A percentile compares a stretch with the other conserved stretches of the same genome.
phyloP scores from a whole-genome alignment of 2,329 filamentous ascomycete species.

The Thelonectria olida region DNA sequence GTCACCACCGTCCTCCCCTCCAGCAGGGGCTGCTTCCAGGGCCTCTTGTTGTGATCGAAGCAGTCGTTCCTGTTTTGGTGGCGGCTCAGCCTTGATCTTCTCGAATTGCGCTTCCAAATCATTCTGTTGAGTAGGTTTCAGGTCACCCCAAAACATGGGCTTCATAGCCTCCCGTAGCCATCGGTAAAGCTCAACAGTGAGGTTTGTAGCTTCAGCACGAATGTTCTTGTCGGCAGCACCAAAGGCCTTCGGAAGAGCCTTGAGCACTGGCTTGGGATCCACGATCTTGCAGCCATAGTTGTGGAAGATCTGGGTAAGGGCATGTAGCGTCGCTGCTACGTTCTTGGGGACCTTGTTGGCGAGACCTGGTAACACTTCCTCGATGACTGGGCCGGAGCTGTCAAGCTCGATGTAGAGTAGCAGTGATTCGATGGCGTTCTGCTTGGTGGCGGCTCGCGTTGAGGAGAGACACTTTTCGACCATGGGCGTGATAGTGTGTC shows the following conservation, averaged over 20 bases:
- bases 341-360: slow-evolving; percentile 93
- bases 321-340: slow-evolving; percentile 74
- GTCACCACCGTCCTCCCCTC: slow-evolving; percentile 65
- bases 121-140: slow-evolving; percentile 94
- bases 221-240: slow-evolving; percentile 98
- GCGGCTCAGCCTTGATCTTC: slow-evolving; percentile 84
- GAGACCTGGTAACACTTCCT: slow-evolving; percentile 85
- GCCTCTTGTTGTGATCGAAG: slow-evolving; percentile 90
- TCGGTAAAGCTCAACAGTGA: slow-evolving; percentile 93
- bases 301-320: slow-evolving; percentile 86
- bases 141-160: slow-evolving; percentile 93
- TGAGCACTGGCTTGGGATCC: slow-evolving; percentile 91
- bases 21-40: slow-evolving; percentile 73
- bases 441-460: slow-evolving; percentile 87
- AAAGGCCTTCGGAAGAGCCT: slow-evolving; percentile 88
- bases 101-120: slow-evolving; percentile 96
- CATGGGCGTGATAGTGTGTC: slow-evolving; percentile 78
- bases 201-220: slow-evolving; percentile 88
- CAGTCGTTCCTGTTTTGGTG: slow-evolving; percentile 90
- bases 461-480: slow-evolving; percentile 92
- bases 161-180: slow-evolving; percentile 99
- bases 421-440: slow-evolving; percentile 85
- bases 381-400: slow-evolving; percentile 83
- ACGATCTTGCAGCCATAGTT: slow-evolving; percentile 95
- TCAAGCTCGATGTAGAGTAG: slow-evolving; percentile 92